Evolutionary conservation across 163 green algal genomes (phyloP), one percentile per base, ranked within the genome.

Genomic region (Smithsoniella earleae): DNA sequence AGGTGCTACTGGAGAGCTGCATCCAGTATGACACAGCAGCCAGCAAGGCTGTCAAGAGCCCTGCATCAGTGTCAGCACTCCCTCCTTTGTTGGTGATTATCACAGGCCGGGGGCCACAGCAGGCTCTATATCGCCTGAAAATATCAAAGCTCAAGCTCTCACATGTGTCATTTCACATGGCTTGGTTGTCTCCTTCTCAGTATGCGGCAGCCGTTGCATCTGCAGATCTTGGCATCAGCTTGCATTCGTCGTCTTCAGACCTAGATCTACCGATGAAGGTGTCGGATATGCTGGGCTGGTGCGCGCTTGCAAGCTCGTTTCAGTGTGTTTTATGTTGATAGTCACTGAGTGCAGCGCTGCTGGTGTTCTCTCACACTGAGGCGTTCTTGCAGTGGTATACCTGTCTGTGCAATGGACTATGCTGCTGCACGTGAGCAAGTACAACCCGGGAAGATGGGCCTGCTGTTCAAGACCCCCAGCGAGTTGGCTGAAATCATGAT

Each of bases 251-350:
- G 3, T 95, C 84, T 6, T 94, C 85, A 1, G 92, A 91, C 18
- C 76, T 98, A 18, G 94, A 99, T 78, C 86, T 99, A 45, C 94
- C 94, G 1, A 99, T 99, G 94, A 99, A 99, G 82, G 91, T 82
- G 31, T 69, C 58, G 25, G 58, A 69, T 34, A 69, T 69, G 58
- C 6, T 40, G 30, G 37, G 54, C 18, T 66, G 30, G 36, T 74
- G 44, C 54, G 25, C 36, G 4, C 31, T n/a, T n/a, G n/a, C n/a
- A n/a, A n/a, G n/a, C n/a, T 6, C 33, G 4, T 25, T 20, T 33
- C 62, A 8, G 3, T 2, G 0, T 28, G 10, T 38, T n/a, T n/a
- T n/a, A n/a, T n/a, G n/a, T n/a, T n/a, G n/a, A n/a, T n/a, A n/a
- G n/a, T n/a, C n/a, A n/a, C n/a, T n/a, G n/a, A n/a, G n/a, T n/a